Percentiles rank a stretch among this genome's conserved stretches.
Evolutionary conservation across 2,329 filamentous ascomycete genomes (phyloP).

Genomic region (Phaeosphaeriaceae sp.): DNA sequence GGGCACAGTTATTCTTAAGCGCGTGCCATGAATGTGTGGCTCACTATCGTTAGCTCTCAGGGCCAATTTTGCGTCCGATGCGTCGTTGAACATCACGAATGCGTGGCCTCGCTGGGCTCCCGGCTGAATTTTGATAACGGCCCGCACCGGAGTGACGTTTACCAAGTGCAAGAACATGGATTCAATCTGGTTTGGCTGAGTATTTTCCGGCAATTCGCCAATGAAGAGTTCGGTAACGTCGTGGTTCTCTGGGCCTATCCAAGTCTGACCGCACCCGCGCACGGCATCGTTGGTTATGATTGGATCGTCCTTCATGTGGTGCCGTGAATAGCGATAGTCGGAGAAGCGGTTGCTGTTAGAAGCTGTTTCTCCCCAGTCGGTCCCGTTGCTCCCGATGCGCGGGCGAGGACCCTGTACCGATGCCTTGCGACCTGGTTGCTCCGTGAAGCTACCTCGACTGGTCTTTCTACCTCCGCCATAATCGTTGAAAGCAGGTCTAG

Average conservation of each 20-base stretch:
- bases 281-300: constrained; percentile 24
- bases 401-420: constrained; percentile 22
- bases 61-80: constrained; percentile 20
- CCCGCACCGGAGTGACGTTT: constrained; percentile 12
- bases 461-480: constrained; percentile 20
- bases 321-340: constrained; percentile 7
- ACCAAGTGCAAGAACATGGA: constrained; percentile 23
- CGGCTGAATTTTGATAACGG: constrained; percentile 8
- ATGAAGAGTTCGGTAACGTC: constrained; percentile 37
- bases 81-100: constrained; percentile 24
- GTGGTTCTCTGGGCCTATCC: constrained; percentile 40
- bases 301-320: constrained; percentile 19
- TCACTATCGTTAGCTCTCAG: constrained; percentile 12
- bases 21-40: constrained; percentile 14
- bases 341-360: constrained; percentile 5
- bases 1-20: constrained; percentile 26
- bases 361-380: constrained; percentile 12
- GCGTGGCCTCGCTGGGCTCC: constrained; percentile 13
- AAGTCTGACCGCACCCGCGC: constrained; percentile 32
- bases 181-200: constrained; percentile 18
- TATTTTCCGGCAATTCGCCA: constrained; percentile 26
- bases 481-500: constrained; percentile 27
- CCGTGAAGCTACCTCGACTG: constrained; percentile 16
- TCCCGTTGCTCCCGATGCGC: constrained; percentile 15
- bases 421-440: constrained; percentile 23